These are phyloP conservation scores for Hsuehochloa calcarea DNA, from an alignment of 176 grass and related monocot genomes.

Conservation along the genomic window DNA sequence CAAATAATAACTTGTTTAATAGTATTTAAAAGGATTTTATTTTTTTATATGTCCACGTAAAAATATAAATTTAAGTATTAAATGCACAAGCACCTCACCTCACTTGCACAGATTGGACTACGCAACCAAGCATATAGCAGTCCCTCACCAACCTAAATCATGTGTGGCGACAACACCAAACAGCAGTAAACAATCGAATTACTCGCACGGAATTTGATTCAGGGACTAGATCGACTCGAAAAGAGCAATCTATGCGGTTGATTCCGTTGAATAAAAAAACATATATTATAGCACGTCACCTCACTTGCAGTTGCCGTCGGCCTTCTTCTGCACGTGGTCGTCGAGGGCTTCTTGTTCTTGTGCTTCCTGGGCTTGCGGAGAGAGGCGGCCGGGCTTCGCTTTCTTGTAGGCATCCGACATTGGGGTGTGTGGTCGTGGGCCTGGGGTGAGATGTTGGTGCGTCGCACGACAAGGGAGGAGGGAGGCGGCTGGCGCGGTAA, in stretches of 20 bases:
- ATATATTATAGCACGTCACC: conserved; percentile 41
- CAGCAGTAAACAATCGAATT: background rate
- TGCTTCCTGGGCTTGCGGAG: too few species aligned
- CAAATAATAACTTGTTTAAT: too few species aligned
- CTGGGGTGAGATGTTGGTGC: too few species aligned
- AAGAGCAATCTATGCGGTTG: background rate
- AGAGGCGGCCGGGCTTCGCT: too few species aligned
- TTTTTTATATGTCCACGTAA: too few species aligned
- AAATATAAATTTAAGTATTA: too few species aligned
- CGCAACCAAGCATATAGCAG: background rate
- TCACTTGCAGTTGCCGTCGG: conserved; percentile 99
- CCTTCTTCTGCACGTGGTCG: conserved; percentile 94
- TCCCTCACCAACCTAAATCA: background rate
- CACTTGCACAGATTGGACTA: background rate
- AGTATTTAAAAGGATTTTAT: too few species aligned
- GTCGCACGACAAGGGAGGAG: too few species aligned
- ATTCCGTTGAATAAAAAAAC: conserved; percentile 21
- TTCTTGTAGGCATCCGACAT: too few species aligned
- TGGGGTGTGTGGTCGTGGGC: too few species aligned
- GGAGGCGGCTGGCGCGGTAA: too few species aligned
- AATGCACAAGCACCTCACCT: background rate
- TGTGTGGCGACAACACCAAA: background rate
- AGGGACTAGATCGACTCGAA: background rate
- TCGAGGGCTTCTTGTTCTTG: conserved; percentile 58
- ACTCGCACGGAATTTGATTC: background rate